phyloP scores from a whole-genome alignment of 2,329 filamentous ascomycete genomes.

The Aspergillus pseudoglaucus region DNA sequence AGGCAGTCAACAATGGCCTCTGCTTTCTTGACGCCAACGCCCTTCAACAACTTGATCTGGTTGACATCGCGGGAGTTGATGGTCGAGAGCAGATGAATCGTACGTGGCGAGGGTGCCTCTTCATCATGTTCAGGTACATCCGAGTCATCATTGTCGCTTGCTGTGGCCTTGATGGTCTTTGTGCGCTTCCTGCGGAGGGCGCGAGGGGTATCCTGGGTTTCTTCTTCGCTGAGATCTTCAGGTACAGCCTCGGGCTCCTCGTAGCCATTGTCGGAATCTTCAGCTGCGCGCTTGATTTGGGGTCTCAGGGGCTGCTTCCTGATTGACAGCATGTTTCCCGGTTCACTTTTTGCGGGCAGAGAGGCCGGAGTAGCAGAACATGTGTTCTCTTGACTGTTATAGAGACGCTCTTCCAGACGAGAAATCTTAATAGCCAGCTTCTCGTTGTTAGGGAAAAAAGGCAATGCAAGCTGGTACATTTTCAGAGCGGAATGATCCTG shows the following conservation, averaged over 20 bases:
- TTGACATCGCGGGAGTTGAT: conserved; percentile 42
- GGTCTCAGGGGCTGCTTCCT: conserved; percentile 21
- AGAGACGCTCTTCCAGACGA: conserved; percentile 47
- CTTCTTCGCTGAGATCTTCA: conserved; percentile 26
- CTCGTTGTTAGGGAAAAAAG: conserved; percentile 77
- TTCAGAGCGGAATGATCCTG: conserved; percentile 71
- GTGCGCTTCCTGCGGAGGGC: conserved; percentile 24
- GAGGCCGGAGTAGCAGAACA: conserved; percentile 12
- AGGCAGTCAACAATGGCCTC: conserved; percentile 44
- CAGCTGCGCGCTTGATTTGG: conserved; percentile 22
- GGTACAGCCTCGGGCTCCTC: conserved; percentile 15
- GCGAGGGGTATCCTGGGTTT: conserved; percentile 13
- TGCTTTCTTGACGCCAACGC: conserved; percentile 43
- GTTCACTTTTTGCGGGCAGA: conserved; percentile 15
- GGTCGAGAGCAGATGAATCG: conserved; percentile 37
- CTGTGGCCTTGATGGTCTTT: conserved; percentile 11
- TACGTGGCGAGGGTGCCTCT: conserved; percentile 33
- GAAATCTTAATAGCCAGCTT: conserved; percentile 60
- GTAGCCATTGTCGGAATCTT: conserved; percentile 28
- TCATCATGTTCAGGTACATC: conserved; percentile 14
- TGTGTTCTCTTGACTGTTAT: conserved; percentile 13
- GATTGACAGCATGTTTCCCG: conserved; percentile 29
- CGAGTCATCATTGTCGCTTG: conserved; percentile 11
- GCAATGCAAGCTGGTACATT: conserved; percentile 79
- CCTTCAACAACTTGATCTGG: conserved; percentile 42